Evolutionary conservation across 1,139 yeast species (phyloP).

Genomic region (Torulaspora globosa): DNA sequence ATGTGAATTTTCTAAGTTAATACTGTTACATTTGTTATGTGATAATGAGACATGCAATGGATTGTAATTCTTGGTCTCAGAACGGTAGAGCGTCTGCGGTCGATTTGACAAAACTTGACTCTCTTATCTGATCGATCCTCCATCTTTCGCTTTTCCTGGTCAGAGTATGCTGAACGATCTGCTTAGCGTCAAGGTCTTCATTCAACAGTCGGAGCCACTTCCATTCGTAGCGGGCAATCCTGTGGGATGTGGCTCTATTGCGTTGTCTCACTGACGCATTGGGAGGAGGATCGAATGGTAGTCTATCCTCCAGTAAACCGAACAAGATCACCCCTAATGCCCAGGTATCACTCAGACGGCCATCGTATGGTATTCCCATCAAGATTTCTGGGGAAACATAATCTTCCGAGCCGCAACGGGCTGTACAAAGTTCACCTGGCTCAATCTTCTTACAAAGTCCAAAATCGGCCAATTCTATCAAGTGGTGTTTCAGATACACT

Average conservation of each 20-base stretch:
- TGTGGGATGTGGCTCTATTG: constrained; percentile 64
- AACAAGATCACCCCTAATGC: constrained; percentile 88
- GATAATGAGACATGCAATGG: constrained; percentile 1
- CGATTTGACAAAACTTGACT: constrained; percentile 38
- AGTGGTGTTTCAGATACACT: constrained; percentile 17
- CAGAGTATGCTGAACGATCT: constrained; percentile 51
- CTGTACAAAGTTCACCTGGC: constrained; percentile 54
- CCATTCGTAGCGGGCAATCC: constrained; percentile 94
- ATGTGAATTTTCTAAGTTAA: background rate
- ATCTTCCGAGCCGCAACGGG: constrained; percentile 94
- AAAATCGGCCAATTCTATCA: constrained; percentile 76
- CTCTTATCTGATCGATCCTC: constrained; percentile 40
- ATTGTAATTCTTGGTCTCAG: background rate
- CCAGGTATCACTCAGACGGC: constrained; percentile 89
- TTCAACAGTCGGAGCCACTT: constrained; percentile 56
- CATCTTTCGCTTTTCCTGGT: constrained; percentile 52
- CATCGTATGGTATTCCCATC: constrained; percentile 87
- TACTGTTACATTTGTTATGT: constrained; percentile 4
- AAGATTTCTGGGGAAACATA: constrained; percentile 90
- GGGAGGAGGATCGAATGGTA: constrained; percentile 83
- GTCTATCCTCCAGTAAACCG: constrained; percentile 72
- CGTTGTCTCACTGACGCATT: constrained; percentile 47
- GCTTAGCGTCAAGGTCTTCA: constrained; percentile 47
- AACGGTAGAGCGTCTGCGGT: constrained; percentile 11
- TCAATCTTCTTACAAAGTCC: constrained; percentile 74